Evolutionary conservation across 768 basidiomycete species (phyloP).

Genomic region (Tricholoma furcatifolium): DNA sequence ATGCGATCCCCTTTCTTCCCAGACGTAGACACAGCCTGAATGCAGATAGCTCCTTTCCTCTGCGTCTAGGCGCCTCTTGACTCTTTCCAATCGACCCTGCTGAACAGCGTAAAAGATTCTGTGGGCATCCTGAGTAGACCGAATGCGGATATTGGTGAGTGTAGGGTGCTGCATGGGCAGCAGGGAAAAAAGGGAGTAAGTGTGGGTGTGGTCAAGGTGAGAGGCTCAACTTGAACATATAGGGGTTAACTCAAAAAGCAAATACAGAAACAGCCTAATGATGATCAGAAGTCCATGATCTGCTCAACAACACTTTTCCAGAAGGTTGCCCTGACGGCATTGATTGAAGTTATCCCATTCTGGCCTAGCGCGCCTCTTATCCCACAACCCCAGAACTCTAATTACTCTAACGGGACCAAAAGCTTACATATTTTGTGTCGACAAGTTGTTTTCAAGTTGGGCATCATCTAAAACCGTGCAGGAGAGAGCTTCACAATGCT

Average conservation of each 20-base stretch:
- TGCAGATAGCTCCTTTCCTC: conserved; percentile 64
- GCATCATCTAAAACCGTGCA: no score
- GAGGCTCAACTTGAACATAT: conserved; percentile 5
- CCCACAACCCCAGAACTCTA: conserved; percentile 27
- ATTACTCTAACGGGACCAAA: conserved; percentile 42
- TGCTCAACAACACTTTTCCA: neutral
- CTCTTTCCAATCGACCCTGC: conserved; percentile 61
- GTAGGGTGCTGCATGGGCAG: conserved; percentile 61
- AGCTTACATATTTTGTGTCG: no score
- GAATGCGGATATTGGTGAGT: conserved; percentile 69
- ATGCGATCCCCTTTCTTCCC: conserved; percentile 78
- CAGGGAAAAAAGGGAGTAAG: neutral
- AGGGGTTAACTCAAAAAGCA: conserved; percentile 5
- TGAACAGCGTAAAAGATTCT: conserved; percentile 78
- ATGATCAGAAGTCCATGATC: conserved; percentile 11
- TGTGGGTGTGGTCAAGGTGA: neutral
- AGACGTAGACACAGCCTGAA: conserved; percentile 60
- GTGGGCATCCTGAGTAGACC: conserved; percentile 75
- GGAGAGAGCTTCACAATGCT: no score
- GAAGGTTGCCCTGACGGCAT: conserved; percentile 15
- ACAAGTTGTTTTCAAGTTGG: no score
- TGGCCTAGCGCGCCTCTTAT: no score
- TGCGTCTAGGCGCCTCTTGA: conserved; percentile 74
- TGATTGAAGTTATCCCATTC: conserved; percentile 20
- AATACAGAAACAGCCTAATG: neutral